These are phyloP conservation scores for Plasmodium fragile DNA, from an alignment of 169 alveolate species.

Conservation along the genomic window DNA sequence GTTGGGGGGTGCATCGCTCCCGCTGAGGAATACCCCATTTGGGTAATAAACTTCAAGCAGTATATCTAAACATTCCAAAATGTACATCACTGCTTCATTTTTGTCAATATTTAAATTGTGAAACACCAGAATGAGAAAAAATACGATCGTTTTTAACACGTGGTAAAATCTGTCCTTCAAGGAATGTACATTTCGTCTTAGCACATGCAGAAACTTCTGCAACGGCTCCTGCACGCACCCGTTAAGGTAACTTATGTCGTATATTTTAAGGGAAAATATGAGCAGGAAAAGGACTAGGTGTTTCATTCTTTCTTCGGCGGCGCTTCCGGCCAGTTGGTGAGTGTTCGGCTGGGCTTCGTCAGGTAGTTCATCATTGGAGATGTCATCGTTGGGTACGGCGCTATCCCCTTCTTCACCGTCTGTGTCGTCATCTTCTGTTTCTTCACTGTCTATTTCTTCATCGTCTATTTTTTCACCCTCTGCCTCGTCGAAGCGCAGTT, in stretches of 20 bases:
- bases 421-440: not conserved
- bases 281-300: slow-evolving; percentile 35
- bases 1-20: not conserved
- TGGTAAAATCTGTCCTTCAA: slow-evolving; percentile 29
- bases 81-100: slow-evolving; percentile 35
- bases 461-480: not conserved
- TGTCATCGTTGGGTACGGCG: not conserved
- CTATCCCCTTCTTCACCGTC: not conserved
- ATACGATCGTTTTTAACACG: slow-evolving; percentile 56
- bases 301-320: not conserved
- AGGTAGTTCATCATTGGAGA: not conserved
- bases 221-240: slow-evolving; percentile 46
- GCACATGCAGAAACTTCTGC: slow-evolving; percentile 4
- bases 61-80: slow-evolving; percentile 59
- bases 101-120: slow-evolving; percentile 58
- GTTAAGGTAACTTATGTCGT: slow-evolving; percentile 69
- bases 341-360: slow-evolving; percentile 5
- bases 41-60: slow-evolving; percentile 49
- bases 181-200: slow-evolving; percentile 13
- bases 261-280: slow-evolving; percentile 51
- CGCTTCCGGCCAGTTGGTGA: not conserved
- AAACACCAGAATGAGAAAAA: slow-evolving; percentile 39
- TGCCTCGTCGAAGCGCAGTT: not conserved
- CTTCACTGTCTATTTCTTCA: not conserved
- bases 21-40: not conserved